A percentile compares a stretch with the other conserved stretches of the same genome.
Conservation (phyloP, 176 grass and related monocot genomes). For the Raddia guianensis region DNA sequence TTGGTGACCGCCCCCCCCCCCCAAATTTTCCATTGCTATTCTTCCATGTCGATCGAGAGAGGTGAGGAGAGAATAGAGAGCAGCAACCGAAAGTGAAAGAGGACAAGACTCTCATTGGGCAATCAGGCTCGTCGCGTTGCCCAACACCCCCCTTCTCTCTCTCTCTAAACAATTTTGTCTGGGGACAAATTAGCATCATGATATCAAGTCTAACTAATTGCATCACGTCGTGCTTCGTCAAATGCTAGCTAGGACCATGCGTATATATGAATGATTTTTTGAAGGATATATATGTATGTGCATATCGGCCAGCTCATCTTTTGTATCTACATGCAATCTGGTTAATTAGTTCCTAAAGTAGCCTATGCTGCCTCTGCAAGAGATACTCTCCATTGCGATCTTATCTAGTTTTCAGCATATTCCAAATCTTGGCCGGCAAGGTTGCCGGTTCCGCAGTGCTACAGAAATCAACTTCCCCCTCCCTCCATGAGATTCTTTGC, state of each 20-base stretch:
- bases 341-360: neutral
- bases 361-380: neutral
- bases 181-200: too few relatives aligned
- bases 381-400: neutral
- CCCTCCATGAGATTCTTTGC: neutral
- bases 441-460: neutral
- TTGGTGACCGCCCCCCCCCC: neutral
- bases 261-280: too few relatives aligned
- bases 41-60: neutral
- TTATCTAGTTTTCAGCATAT: slow-evolving; percentile 19
- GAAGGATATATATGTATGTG: neutral
- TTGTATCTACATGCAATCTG: too few relatives aligned
- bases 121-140: slow-evolving; percentile 26
- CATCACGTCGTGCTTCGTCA: too few relatives aligned
- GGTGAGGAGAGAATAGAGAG: too few relatives aligned
- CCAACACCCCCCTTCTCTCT: neutral
- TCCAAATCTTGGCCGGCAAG: slow-evolving; percentile 45
- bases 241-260: too few relatives aligned
- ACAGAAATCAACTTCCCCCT: neutral
- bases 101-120: slow-evolving; percentile 34
- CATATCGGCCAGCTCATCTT: neutral
- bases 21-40: neutral
- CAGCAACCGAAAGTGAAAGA: neutral
- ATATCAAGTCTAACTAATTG: too few relatives aligned
- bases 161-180: neutral